phyloP scores from a whole-genome alignment of 2,329 filamentous ascomycete genomes.

The Decorospora gaudefroyi region DNA sequence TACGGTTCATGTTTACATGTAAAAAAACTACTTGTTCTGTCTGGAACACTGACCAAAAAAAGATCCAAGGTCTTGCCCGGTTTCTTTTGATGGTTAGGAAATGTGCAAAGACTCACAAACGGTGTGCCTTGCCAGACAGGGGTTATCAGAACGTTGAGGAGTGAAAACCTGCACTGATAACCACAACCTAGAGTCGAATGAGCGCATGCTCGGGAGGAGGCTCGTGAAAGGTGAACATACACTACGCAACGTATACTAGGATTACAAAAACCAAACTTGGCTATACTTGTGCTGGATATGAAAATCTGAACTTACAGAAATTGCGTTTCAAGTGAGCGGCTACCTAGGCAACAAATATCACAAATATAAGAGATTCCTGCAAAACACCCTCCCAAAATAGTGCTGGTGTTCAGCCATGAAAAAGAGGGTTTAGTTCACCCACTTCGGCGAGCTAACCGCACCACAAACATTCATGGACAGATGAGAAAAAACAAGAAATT shows the following conservation, averaged over 20 bases:
- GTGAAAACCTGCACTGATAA: conserved; percentile 37
- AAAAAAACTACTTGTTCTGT: not conserved
- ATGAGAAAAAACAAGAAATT: no score
- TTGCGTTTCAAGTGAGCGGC: no score
- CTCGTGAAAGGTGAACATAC: conserved; percentile 6
- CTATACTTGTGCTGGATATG: not conserved
- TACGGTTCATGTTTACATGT: no score
- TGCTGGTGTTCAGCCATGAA: no score
- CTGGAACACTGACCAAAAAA: conserved; percentile 1
- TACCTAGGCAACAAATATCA: no score
- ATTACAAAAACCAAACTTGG: no score
- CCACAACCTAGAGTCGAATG: conserved; percentile 29
- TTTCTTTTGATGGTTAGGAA: conserved; percentile 17
- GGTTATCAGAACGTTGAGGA: conserved; percentile 29
- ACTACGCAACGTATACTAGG: conserved; percentile 28
- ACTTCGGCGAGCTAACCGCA: no score
- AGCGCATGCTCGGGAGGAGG: conserved; percentile 4
- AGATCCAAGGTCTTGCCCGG: conserved; percentile 18
- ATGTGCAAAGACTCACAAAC: not conserved
- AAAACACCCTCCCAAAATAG: no score
- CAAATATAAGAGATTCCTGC: no score
- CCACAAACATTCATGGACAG: no score
- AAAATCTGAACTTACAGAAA: not conserved
- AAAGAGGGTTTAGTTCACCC: no score
- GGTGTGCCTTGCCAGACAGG: conserved; percentile 24